Percentiles rank a stretch among this genome's conserved stretches.
phyloP scores from a whole-genome alignment of 163 green algal genomes.

The Scenedesmus sp. region DNA sequence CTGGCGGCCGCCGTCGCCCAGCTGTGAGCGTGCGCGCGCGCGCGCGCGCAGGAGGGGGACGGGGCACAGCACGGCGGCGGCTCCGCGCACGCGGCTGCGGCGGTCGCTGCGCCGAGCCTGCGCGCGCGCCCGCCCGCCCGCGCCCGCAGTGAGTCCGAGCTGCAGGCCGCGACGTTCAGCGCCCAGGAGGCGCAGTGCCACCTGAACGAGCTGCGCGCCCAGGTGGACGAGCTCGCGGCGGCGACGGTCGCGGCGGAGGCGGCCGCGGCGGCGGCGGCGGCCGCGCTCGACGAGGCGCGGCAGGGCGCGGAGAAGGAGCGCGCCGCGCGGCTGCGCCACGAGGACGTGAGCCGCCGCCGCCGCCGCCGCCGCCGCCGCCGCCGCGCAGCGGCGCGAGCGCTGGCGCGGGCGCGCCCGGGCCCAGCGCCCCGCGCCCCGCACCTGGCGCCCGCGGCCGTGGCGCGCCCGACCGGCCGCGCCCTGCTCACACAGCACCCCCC shows the following conservation, averaged over 20 bases:
- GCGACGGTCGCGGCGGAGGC: constrained; percentile 18
- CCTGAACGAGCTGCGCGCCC: constrained; percentile 17
- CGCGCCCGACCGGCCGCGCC: too few relatives aligned
- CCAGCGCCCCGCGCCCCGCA: too few relatives aligned
- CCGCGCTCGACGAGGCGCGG: constrained; percentile 22
- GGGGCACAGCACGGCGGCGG: neutral
- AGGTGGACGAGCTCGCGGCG: constrained; percentile 26
- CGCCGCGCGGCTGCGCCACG: constrained; percentile 27
- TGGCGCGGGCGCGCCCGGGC: too few relatives aligned
- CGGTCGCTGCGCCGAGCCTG: too few relatives aligned
- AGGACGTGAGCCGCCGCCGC: constrained; percentile 27
- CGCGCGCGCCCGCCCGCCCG: too few relatives aligned
- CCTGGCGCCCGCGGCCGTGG: too few relatives aligned
- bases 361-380: too few relatives aligned
- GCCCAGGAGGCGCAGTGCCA: constrained; percentile 26
- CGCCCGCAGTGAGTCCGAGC: constrained; percentile 29
- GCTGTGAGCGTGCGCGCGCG: constrained; percentile 11
- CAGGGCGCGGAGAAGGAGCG: constrained; percentile 28
- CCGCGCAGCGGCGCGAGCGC: too few relatives aligned
- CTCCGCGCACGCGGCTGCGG: too few relatives aligned
- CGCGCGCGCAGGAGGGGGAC: neutral
- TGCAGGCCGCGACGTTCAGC: constrained; percentile 1
- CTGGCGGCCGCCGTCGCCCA: neutral
- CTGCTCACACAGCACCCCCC: too few relatives aligned
- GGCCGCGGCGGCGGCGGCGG: constrained; percentile 13